Base-by-base conservation (phyloP, 257 asterid genomes). In the Galeopsis tetrahit region DNA sequence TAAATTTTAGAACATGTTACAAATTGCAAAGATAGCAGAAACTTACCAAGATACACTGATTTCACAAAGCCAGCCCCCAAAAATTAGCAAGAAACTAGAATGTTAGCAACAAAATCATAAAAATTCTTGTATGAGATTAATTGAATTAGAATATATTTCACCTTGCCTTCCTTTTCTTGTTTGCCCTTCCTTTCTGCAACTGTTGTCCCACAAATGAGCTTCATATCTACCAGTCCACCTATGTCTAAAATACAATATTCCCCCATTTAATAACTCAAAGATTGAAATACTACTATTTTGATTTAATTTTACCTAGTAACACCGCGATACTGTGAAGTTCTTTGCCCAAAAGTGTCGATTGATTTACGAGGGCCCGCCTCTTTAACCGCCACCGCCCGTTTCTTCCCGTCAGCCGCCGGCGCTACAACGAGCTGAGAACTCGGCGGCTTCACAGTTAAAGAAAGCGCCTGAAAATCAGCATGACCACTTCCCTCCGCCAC, bases 151-250 rank as follows among this genome's bases (percentile, higher is more conserved):
- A 13, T 13, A 17, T 5, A 14, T 28, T 15, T 62, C 42, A 86
- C 97, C 97, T 85, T 90, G 97, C 51, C 97, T 88, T 70, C 97
- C 97, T 79, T 90, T 90, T 69, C 97, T 87, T 13, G 93, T 88
- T 78, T 90, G 97, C 4, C 97, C 97, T 87, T 90, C 96, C 72
- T 90, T 90, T 77, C 89, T 85, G 77, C 93, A 85, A 72, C 96
- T 90, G 56, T 88, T 90, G 44, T 90, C 96, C 97, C 96, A 90
- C 72, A 90, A 84, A 81, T 90, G 97, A 35, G 96, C 97, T 67
- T 90, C 97, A 71, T 90, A 88, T 75, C 97, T 87, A 67, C 97
- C 96, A 4, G 97, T 90, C 97, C 97, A 90, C 64, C 96, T 71
- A 81, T 90, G 97, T 77, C 97, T 90, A 73, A 44, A 61, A 21